Percentiles rank a stretch among this genome's conserved stretches.
Evolutionary conservation across 78 protist genomes (phyloP).

Genomic region (Dictyostelium brefeldianum): DNA sequence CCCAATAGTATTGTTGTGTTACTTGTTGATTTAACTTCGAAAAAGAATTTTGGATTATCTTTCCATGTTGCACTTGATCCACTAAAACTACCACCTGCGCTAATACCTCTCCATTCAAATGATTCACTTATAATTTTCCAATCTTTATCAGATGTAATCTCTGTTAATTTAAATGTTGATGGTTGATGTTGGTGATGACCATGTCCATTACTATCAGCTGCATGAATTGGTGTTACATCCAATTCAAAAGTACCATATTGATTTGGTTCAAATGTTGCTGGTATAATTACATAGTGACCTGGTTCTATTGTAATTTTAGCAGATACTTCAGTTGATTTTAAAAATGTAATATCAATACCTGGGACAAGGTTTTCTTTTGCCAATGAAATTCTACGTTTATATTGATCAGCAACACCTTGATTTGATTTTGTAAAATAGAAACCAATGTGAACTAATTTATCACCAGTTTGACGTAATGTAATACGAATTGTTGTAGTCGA

Average conservation of each 20-base stretch:
- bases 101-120: constrained; percentile 61
- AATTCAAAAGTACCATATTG: constrained; percentile 74
- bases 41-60: constrained; percentile 75
- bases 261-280: constrained; percentile 72
- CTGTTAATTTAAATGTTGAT: background rate
- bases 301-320: constrained; percentile 43
- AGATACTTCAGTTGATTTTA: constrained; percentile 51
- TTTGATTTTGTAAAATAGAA: constrained; percentile 42
- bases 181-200: background rate
- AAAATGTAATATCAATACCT: constrained; percentile 63
- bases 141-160: constrained; percentile 38
- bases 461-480: constrained; percentile 58
- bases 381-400: constrained; percentile 3
- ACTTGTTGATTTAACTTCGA: constrained; percentile 11
- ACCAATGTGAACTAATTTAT: constrained; percentile 68
- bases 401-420: background rate
- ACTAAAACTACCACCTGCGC: constrained; percentile 78
- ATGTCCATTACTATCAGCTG: background rate
- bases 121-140: constrained; percentile 16
- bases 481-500: constrained; percentile 21
- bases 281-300: constrained; percentile 62
- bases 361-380: constrained; percentile 52
- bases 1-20: constrained; percentile 23
- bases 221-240: constrained; percentile 35
- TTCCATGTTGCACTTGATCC: constrained; percentile 72